These are phyloP conservation scores for Diaporthe amygdali DNA, from an alignment of 2,329 filamentous ascomycete species.

Conservation along the genomic window DNA sequence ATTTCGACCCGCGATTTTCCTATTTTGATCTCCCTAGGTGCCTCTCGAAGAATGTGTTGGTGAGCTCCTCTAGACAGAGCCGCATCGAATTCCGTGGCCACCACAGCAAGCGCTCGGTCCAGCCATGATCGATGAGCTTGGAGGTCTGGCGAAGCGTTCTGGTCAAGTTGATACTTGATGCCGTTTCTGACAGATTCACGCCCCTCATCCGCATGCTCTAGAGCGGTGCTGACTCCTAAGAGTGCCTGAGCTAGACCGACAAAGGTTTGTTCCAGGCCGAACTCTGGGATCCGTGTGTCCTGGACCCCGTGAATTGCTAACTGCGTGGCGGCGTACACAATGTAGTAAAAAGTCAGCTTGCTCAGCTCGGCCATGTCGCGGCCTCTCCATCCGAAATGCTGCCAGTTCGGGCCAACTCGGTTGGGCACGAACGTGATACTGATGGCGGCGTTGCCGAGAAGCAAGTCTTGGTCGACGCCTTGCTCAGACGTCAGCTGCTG, in stretches of 20 bases:
- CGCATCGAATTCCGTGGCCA: not conserved
- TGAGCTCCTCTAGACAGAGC: not conserved
- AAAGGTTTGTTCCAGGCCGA: not conserved
- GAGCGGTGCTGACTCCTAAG: not conserved
- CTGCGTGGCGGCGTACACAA: not conserved
- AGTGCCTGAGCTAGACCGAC: not conserved
- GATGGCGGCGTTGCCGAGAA: not conserved
- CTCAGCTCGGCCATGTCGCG: not conserved
- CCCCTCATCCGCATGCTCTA: not conserved
- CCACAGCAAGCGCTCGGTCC: not conserved
- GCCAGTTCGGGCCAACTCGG: not conserved
- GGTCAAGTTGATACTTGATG: not conserved
- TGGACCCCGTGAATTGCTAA: not conserved
- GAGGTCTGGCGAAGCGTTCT: not conserved
- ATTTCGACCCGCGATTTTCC: not conserved
- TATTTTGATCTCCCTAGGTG: not conserved
- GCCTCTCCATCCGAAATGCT: not conserved
- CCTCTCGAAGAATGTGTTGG: not conserved
- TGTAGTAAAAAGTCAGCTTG: constrained; percentile 7
- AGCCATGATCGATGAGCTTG: not conserved
- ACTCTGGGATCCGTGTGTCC: not conserved
- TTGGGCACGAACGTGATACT: not conserved
- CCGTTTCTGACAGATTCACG: not conserved
- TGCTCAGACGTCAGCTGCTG: not conserved
- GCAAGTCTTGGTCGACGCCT: not conserved